These are phyloP conservation scores for Tagetes erecta DNA, from an alignment of 129 eudicot species.

Conservation along the genomic window DNA sequence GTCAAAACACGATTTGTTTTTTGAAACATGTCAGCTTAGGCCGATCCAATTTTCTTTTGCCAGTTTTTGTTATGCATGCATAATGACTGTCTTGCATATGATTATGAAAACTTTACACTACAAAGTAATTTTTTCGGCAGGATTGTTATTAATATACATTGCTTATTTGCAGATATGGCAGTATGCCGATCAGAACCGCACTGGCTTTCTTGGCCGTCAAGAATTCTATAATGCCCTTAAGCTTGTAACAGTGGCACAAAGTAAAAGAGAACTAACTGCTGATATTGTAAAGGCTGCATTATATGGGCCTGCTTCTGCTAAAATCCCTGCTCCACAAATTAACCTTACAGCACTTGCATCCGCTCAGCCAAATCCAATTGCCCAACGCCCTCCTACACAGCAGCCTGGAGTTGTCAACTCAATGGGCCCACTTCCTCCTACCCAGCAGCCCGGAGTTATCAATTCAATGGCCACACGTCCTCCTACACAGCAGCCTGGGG, in stretches of 20 bases:
- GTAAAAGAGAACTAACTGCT: conserved; percentile 84
- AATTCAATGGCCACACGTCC: conserved; percentile 50
- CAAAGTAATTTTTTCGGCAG: not conserved
- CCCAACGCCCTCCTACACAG: conserved; percentile 53
- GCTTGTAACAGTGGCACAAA: conserved; percentile 95
- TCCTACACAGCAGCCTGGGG: conserved; percentile 47
- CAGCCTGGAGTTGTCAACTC: conserved; percentile 43
- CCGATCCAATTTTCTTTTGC: not conserved
- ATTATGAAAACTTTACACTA: not conserved
- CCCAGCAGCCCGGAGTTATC: conserved; percentile 46
- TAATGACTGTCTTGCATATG: not conserved
- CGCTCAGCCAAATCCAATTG: conserved; percentile 55
- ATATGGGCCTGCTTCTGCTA: conserved; percentile 84
- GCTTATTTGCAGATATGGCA: conserved; percentile 80
- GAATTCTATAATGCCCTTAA: conserved; percentile 91
- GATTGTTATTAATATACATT: conserved; percentile 10
- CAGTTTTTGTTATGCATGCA: not conserved
- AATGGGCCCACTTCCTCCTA: conserved; percentile 48
- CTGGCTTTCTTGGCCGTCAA: conserved; percentile 83
- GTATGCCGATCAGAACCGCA: conserved; percentile 84
- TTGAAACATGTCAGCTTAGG: not conserved
- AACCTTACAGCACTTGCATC: conserved; percentile 57
- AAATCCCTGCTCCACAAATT: conserved; percentile 88
- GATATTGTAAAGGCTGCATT: conserved; percentile 93
- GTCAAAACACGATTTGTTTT: not conserved